These are phyloP conservation scores for Yamagishiella unicocca DNA, from an alignment of 139 green algal genomes.

Conservation along the genomic window DNA sequence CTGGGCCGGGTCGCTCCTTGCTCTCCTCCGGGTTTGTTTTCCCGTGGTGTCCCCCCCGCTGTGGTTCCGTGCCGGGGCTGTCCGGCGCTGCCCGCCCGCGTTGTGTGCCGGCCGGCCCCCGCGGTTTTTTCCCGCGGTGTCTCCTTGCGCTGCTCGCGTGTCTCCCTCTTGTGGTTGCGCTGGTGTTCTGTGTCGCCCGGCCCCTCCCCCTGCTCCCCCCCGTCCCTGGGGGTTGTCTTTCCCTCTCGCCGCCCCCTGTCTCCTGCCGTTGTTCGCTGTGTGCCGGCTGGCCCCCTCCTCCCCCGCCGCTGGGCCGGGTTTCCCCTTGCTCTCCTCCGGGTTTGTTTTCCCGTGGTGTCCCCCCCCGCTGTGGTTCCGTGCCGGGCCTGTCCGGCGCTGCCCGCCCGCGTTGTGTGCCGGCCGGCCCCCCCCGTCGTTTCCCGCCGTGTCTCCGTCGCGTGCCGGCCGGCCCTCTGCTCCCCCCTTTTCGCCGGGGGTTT, in stretches of 20 bases:
- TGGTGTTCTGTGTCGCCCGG: background rate
- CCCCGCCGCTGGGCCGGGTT: too few species aligned
- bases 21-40: background rate
- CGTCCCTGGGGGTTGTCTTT: too few species aligned
- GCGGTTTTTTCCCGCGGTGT: too few species aligned
- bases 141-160: too few species aligned
- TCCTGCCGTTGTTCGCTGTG: background rate
- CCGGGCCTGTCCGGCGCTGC: background rate
- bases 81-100: background rate
- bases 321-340: background rate
- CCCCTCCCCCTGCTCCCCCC: background rate
- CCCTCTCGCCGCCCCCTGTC: background rate
- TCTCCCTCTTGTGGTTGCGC: too few species aligned
- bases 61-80: background rate
- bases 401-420: background rate
- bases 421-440: too few species aligned
- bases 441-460: too few species aligned
- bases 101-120: background rate
- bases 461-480: too few species aligned
- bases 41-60: background rate
- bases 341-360: background rate
- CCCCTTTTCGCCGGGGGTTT: background rate
- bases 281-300: background rate
- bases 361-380: background rate
- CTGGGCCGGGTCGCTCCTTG: too few species aligned